Evolutionary conservation across 164 flowering plant genomes (phyloP).

Genomic region (Umbellularia californica): DNA sequence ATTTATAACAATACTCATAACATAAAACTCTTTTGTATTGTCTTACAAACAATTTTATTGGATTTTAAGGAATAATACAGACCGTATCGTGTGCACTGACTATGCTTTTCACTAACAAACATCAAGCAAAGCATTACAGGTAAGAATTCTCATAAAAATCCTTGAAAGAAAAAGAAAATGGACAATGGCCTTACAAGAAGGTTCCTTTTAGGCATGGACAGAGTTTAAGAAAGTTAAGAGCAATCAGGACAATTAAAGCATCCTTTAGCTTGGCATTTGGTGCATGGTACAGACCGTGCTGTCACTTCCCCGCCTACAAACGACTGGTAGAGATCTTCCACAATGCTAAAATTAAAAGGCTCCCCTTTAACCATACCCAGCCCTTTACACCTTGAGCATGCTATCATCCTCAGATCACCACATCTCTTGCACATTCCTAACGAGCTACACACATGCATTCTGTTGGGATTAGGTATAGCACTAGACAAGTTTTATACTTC

Average conservation of each 20-base stretch:
- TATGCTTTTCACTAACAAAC: too few relatives aligned
- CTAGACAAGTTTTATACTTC: not conserved
- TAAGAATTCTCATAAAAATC: too few relatives aligned
- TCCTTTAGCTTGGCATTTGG: slow-evolving; percentile 22
- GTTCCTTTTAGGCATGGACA: not conserved
- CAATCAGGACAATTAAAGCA: slow-evolving; percentile 22
- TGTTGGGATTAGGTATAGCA: not conserved
- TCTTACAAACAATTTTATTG: too few relatives aligned
- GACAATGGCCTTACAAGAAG: not conserved
- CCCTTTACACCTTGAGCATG: slow-evolving; percentile 75
- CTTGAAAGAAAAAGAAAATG: not conserved
- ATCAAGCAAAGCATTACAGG: too few relatives aligned
- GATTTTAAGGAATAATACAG: too few relatives aligned
- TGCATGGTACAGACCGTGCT: slow-evolving; percentile 14
- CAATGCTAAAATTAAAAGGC: slow-evolving; percentile 23
- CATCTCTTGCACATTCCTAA: slow-evolving; percentile 86
- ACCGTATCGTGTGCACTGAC: too few relatives aligned
- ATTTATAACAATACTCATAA: too few relatives aligned
- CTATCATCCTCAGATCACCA: slow-evolving; percentile 70
- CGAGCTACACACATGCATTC: slow-evolving; percentile 42
- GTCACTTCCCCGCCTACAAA: slow-evolving; percentile 9
- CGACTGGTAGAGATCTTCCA: slow-evolving; percentile 12
- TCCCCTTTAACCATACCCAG: slow-evolving; percentile 51
- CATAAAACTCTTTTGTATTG: too few relatives aligned
- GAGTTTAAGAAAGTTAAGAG: slow-evolving; percentile 2